Evolutionary conservation across 2,329 filamentous ascomycete species (phyloP).

Genomic region (Fonsecaea monophora): DNA sequence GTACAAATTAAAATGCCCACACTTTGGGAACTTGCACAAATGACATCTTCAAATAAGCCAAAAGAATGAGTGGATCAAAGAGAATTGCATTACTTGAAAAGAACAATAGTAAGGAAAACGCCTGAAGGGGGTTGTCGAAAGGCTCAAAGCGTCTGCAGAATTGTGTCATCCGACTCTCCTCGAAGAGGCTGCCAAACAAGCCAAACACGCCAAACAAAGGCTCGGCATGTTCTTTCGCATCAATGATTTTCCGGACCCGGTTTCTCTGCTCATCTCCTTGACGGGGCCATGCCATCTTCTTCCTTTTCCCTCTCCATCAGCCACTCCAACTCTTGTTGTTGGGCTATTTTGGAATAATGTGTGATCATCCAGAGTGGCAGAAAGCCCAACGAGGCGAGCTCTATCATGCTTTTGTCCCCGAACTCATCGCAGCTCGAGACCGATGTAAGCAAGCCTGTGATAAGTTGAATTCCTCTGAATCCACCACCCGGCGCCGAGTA

Average conservation of each 20-base stretch:
- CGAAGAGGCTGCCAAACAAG: background rate
- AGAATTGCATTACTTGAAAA: constrained; percentile 10
- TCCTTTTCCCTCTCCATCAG: background rate
- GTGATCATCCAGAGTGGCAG: constrained; percentile 40
- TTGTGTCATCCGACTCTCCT: constrained; percentile 6
- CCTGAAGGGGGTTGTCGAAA: background rate
- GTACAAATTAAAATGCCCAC: background rate
- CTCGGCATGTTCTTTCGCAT: background rate
- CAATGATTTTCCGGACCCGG: constrained; percentile 3
- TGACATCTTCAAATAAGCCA: background rate
- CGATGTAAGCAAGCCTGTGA: constrained; percentile 67
- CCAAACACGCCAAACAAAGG: too few species aligned
- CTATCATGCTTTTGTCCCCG: constrained; percentile 75
- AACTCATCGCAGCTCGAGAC: constrained; percentile 68
- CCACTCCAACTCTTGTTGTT: background rate
- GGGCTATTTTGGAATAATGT: background rate
- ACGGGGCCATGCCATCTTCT: background rate
- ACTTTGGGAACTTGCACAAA: background rate
- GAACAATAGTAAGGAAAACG: constrained; percentile 15
- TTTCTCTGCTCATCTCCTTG: background rate
- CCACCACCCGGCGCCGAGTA: constrained; percentile 65
- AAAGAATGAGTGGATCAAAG: constrained; percentile 13
- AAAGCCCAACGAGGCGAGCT: constrained; percentile 72
- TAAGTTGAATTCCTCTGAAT: constrained; percentile 68
- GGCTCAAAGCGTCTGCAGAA: constrained; percentile 4